Conservation (phyloP, 352 stramenopile genomes). For the Saprolegnia diclina region DNA sequence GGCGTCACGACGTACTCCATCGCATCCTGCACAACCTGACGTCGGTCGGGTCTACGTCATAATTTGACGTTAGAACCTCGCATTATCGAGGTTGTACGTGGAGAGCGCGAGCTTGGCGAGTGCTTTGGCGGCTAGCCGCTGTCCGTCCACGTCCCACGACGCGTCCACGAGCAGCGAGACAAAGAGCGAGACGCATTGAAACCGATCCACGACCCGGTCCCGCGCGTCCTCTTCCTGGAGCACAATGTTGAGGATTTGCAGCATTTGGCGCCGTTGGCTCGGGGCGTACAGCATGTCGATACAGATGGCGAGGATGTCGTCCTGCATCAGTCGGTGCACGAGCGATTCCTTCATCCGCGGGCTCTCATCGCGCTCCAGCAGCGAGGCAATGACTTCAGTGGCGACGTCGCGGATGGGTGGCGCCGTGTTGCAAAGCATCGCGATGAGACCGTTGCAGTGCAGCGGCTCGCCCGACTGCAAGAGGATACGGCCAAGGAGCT, state of each 20-base stretch:
- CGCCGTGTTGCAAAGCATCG: too few species aligned
- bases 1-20: slow-evolving; percentile 20
- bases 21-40: not conserved
- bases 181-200: slow-evolving; percentile 40
- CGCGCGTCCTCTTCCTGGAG: slow-evolving; percentile 13
- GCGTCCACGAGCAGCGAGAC: slow-evolving; percentile 10
- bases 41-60: not conserved
- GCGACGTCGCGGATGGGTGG: too few species aligned
- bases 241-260: not conserved
- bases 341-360: not conserved
- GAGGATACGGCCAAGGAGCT: too few species aligned
- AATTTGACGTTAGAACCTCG: not conserved
- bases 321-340: not conserved
- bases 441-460: too few species aligned
- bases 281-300: slow-evolving; percentile 6
- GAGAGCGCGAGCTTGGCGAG: slow-evolving; percentile 23
- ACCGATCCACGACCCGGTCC: slow-evolving; percentile 48
- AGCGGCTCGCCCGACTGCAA: too few species aligned
- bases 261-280: not conserved
- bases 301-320: not conserved
- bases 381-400: too few species aligned
- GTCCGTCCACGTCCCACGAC: not conserved
- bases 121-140: slow-evolving; percentile 7
- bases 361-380: not conserved
- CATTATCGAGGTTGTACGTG: not conserved